Percentiles rank a stretch among this genome's conserved stretches.
Conservation (phyloP, 306 rosid species). For the Oemleria cerasiformis region DNA sequence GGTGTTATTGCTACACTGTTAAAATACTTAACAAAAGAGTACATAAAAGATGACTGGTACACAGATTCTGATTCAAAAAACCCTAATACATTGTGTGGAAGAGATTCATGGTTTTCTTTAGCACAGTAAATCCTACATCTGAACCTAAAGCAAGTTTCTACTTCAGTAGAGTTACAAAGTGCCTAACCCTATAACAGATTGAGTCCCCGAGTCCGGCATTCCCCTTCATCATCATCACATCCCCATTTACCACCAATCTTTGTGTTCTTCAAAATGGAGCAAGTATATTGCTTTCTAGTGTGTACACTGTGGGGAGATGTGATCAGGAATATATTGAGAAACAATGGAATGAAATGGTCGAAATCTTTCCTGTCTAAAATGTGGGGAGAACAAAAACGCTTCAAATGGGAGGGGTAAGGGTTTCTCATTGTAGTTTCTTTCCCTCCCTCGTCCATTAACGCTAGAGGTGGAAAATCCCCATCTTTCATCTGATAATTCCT, state of each 20-base stretch:
- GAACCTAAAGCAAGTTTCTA: slow-evolving; percentile 23
- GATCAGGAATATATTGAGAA: slow-evolving; percentile 15
- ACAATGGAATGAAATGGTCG: background rate
- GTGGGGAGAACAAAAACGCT: slow-evolving; percentile 24
- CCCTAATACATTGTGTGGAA: slow-evolving; percentile 16
- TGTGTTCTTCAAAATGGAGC: slow-evolving; percentile 22
- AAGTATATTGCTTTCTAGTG: slow-evolving; percentile 26
- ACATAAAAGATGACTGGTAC: background rate
- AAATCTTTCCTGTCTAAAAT: slow-evolving; percentile 17
- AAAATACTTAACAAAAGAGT: background rate
- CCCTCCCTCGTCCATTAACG: slow-evolving; percentile 27
- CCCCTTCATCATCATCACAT: slow-evolving; percentile 21
- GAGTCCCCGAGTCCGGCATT: slow-evolving; percentile 12
- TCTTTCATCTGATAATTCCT: slow-evolving; percentile 36
- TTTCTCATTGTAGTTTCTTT: slow-evolving; percentile 24
- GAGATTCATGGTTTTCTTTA: background rate
- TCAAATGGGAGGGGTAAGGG: background rate
- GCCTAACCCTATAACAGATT: slow-evolving; percentile 19
- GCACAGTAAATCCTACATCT: slow-evolving; percentile 18
- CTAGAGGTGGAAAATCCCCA: slow-evolving; percentile 35
- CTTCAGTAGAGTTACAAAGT: slow-evolving; percentile 31
- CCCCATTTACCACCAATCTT: slow-evolving; percentile 14
- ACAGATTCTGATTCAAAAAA: slow-evolving; percentile 4
- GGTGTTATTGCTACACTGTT: slow-evolving; percentile 24
- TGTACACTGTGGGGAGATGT: slow-evolving; percentile 21